Base-by-base conservation (phyloP, 306 rosid genomes). In the Rosa chinensis region DNA sequence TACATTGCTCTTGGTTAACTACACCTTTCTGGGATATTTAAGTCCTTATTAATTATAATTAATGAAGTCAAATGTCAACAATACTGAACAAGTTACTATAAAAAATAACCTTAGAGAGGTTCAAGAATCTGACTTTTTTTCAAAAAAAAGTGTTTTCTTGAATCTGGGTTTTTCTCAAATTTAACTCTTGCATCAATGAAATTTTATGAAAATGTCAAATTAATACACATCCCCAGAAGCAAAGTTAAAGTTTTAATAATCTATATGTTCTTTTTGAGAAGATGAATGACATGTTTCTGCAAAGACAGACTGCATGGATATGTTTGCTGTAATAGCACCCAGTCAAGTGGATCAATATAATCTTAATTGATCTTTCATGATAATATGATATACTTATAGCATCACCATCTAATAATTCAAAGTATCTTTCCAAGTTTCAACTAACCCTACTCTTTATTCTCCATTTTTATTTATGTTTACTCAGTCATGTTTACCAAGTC, bases 351-450 rank as follows among this genome's bases (percentile, higher is more conserved):
- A 64, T 16, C 23, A 6, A 37, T 12, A 56, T 52, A 5, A 39
- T 73, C 53, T 53, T 40, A 56, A 42, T 21, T 17, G n/a, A 59
- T 56, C 20, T 40, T 56, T 56, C 39, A 55, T 56, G 40, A 20
- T 39, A 73, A 28, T 66, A 66, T 66, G 43, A 17, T 39, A 39
- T 35, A 64, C 4, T 23, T 47, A 66, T 43, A 28, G 16, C 45
- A 63, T 62, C 74, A 20, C 39, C 72, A 61, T 67, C 61, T 55
- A 56, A 73, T 84, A 58, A 66, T 70, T 74, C 72, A 32, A 75
- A 75, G 59, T 48, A 76, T 63, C 62, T 28, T 32, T 74, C 23
- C n/a, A 63, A 63, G 48, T 76, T 47, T 63, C 72, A 47, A 63
- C 72, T 16, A 32, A 62, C 49, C 72, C 62, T 32, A 5, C 6